phyloP scores from a whole-genome alignment of 2,329 filamentous ascomycete genomes.

The Hypoxylon sp. region DNA sequence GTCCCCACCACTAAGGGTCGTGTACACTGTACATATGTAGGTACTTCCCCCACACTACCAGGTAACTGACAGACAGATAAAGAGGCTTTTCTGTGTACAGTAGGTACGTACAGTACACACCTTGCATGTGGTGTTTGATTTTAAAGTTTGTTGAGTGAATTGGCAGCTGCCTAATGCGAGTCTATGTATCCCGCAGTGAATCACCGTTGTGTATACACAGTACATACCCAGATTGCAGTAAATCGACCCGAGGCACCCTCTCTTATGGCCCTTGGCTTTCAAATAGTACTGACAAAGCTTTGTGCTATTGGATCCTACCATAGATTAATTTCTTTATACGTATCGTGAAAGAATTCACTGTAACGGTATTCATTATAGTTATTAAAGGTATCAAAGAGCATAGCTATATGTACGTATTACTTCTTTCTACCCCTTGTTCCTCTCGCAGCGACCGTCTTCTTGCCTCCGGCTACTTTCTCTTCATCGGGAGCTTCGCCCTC shows the following conservation, averaged over 20 bases:
- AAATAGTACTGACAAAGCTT: background rate
- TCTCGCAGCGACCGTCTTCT: conserved; percentile 55
- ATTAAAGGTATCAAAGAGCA: conserved; percentile 5
- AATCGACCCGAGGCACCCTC: too few species aligned
- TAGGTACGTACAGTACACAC: background rate
- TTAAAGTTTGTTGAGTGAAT: conserved; percentile 7
- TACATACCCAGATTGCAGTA: too few species aligned
- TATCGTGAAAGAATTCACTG: background rate
- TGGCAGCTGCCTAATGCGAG: conserved; percentile 6
- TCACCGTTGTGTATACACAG: background rate
- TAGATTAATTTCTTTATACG: background rate
- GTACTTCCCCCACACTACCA: background rate
- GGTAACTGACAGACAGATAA: too few species aligned
- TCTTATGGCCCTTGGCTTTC: too few species aligned
- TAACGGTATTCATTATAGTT: background rate
- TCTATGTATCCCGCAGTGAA: background rate
- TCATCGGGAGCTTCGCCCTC: conserved; percentile 69
- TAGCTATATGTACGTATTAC: conserved; percentile 30
- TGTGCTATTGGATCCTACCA: background rate
- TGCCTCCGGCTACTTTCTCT: conserved; percentile 48
- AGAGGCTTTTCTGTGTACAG: background rate
- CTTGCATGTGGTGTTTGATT: background rate
- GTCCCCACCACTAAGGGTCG: background rate
- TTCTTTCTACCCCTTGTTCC: conserved; percentile 62
- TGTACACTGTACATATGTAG: conserved; percentile 17